Evolutionary conservation across 176 grass and related monocot genomes (phyloP).

Genomic region (Themeda triandra): DNA sequence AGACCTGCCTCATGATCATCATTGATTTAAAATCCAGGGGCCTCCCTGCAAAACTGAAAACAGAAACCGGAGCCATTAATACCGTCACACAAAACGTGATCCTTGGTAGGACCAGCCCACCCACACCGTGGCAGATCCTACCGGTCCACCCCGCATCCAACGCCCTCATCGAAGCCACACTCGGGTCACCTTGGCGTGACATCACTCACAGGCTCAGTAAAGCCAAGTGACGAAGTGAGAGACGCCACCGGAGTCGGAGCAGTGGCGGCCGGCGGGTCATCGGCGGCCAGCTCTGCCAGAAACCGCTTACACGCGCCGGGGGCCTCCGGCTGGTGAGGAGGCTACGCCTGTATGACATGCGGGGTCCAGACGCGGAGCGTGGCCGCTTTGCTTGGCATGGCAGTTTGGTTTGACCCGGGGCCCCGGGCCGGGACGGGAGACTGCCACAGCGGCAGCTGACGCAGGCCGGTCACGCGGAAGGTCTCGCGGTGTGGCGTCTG

Average conservation of each 20-base stretch:
- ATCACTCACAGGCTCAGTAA: not conserved
- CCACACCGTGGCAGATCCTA: not conserved
- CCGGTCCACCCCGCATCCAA: not conserved
- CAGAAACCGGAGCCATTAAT: not conserved
- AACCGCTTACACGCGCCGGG: not conserved
- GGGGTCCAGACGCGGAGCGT: too few relatives aligned
- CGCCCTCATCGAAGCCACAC: too few relatives aligned
- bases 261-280: too few relatives aligned
- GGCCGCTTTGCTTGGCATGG: too few relatives aligned
- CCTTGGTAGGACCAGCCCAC: not conserved
- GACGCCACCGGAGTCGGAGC: too few relatives aligned
- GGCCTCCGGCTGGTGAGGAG: too few relatives aligned
- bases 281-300: not conserved
- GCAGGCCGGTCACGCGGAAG: too few relatives aligned
- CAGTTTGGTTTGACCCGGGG: too few relatives aligned
- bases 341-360: too few relatives aligned
- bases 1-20: not conserved
- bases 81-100: not conserved
- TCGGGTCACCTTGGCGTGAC: not conserved
- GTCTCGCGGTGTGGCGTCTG: too few relatives aligned
- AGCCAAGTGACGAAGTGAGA: not conserved
- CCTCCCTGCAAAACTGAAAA: not conserved
- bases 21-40: not conserved
- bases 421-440: too few relatives aligned
- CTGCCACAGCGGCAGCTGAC: too few relatives aligned